phyloP scores from a whole-genome alignment of 1,284 basidiomycete genomes.

The Ceratobasidium sp. region DNA sequence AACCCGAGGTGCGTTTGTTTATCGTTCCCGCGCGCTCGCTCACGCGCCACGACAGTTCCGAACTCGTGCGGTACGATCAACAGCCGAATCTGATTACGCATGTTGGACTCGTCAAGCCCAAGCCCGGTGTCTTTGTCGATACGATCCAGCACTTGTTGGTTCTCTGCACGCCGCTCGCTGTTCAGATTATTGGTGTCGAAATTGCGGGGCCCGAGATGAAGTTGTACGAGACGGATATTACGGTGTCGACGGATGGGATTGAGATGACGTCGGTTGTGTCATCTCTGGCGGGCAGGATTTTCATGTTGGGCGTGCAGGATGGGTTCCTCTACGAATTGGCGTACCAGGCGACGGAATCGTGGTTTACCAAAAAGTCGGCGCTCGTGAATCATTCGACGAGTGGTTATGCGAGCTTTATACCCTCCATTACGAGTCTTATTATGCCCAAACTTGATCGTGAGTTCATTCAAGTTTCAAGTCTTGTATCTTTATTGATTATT shows the following conservation, averaged over 20 bases:
- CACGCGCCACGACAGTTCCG: not conserved
- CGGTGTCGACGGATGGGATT: slow-evolving; percentile 71
- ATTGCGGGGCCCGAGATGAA: slow-evolving; percentile 63
- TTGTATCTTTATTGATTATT: not conserved
- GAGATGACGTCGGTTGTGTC: slow-evolving; percentile 85
- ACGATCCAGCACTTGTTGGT: slow-evolving; percentile 90
- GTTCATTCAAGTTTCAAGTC: slow-evolving; percentile 36
- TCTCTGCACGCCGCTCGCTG: slow-evolving; percentile 83
- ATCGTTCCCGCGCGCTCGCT: not conserved
- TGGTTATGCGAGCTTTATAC: slow-evolving; percentile 55
- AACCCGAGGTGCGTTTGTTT: slow-evolving; percentile 66
- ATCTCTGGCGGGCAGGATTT: slow-evolving; percentile 84
- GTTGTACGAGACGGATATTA: slow-evolving; percentile 90
- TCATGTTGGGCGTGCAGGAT: slow-evolving; percentile 86
- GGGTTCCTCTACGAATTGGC: slow-evolving; percentile 92
- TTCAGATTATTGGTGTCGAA: slow-evolving; percentile 87
- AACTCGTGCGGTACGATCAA: slow-evolving; percentile 82
- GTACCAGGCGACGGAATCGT: slow-evolving; percentile 90
- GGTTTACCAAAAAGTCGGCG: slow-evolving; percentile 87
- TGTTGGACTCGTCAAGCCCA: slow-evolving; percentile 83
- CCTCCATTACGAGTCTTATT: slow-evolving; percentile 58
- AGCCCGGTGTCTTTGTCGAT: slow-evolving; percentile 85
- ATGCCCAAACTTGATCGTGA: slow-evolving; percentile 66
- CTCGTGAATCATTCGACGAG: slow-evolving; percentile 71
- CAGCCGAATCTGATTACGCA: slow-evolving; percentile 90